Conservation (phyloP, 1,284 basidiomycete species). For the Puccinia polysora region DNA sequence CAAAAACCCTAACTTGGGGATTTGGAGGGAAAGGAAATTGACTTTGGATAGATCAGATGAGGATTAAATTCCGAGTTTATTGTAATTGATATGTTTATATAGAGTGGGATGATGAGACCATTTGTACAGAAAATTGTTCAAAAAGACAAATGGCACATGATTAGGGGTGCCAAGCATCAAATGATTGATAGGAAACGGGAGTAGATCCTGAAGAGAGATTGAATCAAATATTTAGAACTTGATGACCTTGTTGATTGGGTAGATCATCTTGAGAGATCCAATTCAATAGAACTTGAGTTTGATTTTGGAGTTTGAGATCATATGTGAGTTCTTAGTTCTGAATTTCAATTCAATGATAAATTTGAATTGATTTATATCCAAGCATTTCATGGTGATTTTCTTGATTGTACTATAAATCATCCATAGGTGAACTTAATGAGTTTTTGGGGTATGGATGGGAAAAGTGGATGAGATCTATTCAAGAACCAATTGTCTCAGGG, state of each 20-base stretch:
- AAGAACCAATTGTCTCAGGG: slow-evolving; percentile 17
- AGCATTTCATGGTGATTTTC: not conserved
- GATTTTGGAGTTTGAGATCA: not conserved
- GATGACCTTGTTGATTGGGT: not conserved
- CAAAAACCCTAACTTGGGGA: not conserved
- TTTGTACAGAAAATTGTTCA: not conserved
- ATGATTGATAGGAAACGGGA: not conserved
- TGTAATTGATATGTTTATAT: not conserved
- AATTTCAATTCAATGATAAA: not conserved
- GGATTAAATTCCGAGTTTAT: not conserved
- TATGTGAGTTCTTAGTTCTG: not conserved
- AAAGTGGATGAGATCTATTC: not conserved
- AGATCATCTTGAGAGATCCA: not conserved
- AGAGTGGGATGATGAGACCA: not conserved
- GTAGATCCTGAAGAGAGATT: not conserved
- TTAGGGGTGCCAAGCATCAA: not conserved
- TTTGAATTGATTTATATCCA: not conserved
- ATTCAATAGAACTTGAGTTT: not conserved
- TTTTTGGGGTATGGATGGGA: not conserved
- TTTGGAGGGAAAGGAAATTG: slow-evolving; percentile 13
- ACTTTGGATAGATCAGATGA: too few species aligned
- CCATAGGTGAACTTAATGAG: not conserved
- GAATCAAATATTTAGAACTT: not conserved
- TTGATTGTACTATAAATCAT: slow-evolving; percentile 17
- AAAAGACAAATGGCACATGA: not conserved